phyloP scores from a whole-genome alignment of 169 alveolate genomes.

The Plasmodium cynomolgi region DNA sequence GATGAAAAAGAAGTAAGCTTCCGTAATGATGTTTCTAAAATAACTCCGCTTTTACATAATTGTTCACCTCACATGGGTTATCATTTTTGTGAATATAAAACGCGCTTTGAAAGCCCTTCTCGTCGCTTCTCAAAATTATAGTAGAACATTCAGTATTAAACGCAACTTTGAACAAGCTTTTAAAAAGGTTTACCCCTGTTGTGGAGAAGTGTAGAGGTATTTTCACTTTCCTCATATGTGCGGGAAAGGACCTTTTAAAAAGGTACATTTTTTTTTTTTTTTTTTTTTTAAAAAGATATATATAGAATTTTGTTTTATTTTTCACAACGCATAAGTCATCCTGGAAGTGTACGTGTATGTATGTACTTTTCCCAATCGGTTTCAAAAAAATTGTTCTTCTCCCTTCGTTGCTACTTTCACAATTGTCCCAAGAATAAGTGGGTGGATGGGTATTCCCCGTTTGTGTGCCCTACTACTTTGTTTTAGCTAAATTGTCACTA shows the following conservation, averaged over 20 bases:
- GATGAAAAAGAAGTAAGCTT: background rate
- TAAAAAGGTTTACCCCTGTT: background rate
- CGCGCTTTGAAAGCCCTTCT: background rate
- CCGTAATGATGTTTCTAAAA: background rate
- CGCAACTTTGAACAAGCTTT: background rate
- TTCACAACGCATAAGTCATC: background rate
- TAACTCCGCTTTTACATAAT: background rate
- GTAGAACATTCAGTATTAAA: background rate
- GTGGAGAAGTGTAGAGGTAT: background rate
- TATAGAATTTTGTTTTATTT: conserved; percentile 10
- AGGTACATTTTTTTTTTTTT: background rate
- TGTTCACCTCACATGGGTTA: background rate
- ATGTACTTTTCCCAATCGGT: background rate
- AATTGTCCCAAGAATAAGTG: background rate
- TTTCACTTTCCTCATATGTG: background rate
- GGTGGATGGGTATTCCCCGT: background rate
- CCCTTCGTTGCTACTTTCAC: background rate
- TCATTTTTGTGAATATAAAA: background rate
- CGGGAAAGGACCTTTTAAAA: background rate
- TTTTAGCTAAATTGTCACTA: background rate
- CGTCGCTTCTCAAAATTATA: background rate
- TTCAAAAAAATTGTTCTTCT: background rate
- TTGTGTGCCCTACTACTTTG: background rate
- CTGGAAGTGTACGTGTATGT: background rate
- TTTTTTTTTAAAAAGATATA: background rate